phyloP scores from a whole-genome alignment of 139 green algal species.

The Marvania coccoides region DNA sequence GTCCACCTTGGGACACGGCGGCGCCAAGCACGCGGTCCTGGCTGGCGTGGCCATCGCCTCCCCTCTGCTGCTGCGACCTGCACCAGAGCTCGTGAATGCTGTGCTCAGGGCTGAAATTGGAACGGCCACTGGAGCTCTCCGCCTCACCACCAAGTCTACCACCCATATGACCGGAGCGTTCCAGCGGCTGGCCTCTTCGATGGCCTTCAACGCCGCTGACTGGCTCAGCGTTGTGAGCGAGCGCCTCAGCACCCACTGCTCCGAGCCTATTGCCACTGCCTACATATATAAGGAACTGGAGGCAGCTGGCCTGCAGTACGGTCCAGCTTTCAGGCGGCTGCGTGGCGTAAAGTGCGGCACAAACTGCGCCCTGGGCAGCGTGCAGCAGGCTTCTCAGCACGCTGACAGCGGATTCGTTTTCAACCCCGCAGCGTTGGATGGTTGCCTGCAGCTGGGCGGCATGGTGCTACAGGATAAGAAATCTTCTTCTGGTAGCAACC shows the following conservation, averaged over 20 bases:
- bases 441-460: constrained; percentile 13
- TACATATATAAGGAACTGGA: constrained; percentile 62
- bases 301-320: constrained; percentile 66
- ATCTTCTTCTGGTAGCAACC: neutral
- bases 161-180: neutral
- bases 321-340: constrained; percentile 65
- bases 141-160: neutral
- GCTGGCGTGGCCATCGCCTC: constrained; percentile 1
- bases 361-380: neutral
- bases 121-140: neutral
- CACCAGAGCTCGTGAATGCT: neutral
- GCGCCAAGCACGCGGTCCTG: neutral
- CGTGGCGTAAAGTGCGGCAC: constrained; percentile 12
- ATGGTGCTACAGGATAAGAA: neutral
- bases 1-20: neutral
- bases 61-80: neutral
- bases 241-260: too few species aligned
- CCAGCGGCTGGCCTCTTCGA: neutral
- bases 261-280: constrained; percentile 28
- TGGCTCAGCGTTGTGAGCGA: too few species aligned
- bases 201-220: too few species aligned
- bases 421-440: constrained; percentile 3
- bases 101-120: neutral
- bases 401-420: neutral
- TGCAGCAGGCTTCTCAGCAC: neutral